Evolutionary conservation across 768 basidiomycete genomes (phyloP), one percentile per base, ranked within the genome.

Genomic region (Omphalotus guepiniiformis): DNA sequence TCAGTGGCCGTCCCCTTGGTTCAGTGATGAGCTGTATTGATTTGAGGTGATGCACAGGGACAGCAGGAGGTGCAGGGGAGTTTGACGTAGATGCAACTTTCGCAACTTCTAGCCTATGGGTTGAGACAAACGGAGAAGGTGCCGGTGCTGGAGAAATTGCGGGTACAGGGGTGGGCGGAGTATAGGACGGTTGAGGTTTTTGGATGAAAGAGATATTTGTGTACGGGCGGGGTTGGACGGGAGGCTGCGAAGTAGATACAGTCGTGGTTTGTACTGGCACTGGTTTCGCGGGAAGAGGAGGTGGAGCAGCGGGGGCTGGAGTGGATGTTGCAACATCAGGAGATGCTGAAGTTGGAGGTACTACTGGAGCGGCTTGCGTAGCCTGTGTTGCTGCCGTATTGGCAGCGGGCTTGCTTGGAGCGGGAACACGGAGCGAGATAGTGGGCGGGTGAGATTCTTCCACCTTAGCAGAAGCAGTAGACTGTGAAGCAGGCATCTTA

Each of bases 1-100:
- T 67, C 30, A 91, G 63, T 16, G 67, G 67, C 32, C 89, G 71
- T 25, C 77, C 81, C 8, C 64, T 66, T 9, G 88, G 88, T 39
- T 80, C 69, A n/a, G 80, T 73, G 30, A 64, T 67, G 47, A 85
- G 58, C n/a, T 60, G 69, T 28, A 85, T 70, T 30, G 69, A 70
- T 52, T 75, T 77, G 50, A 88, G 64, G 45, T 72, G 78, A 45
- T 74, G 74, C 27, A 58, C 67, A 22, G 65, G 60, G 42, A 67
- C 63, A 32, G 66, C 62, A 6, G 63, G 55, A 9, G 66, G 56
- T 5, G 67, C 61, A 26, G 74, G 70, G 30, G 73, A 72, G 34
- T 35, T 46, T 30, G 8, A n/a, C 54, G 42, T 23, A 46, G 46
- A 6, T 25, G 34, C 16, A 18, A 37, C 32, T 55, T 51, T 39